Evolutionary conservation across 805 yeast genomes (phyloP).

Genomic region (Ascoidea asiatica): DNA sequence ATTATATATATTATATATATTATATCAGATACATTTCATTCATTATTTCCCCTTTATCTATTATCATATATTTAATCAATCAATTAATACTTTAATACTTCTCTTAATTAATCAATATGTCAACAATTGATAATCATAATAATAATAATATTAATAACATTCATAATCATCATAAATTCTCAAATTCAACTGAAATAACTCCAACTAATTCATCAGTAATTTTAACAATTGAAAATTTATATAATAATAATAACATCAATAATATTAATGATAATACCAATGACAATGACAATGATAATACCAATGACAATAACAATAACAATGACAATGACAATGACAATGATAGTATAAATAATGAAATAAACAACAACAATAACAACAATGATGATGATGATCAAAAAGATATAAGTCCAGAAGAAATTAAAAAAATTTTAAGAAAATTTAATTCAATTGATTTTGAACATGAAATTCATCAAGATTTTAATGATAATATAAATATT

Average conservation of each 20-base stretch:
- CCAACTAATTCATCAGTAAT: neutral
- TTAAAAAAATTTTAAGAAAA: neutral
- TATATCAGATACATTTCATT: no score
- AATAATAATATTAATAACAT: no score
- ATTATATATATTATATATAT: no score
- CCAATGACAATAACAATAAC: neutral
- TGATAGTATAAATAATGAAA: neutral
- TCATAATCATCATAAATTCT: neutral
- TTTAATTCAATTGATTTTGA: slow-evolving; percentile 1
- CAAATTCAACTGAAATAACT: neutral
- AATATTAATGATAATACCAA: neutral
- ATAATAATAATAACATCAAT: neutral
- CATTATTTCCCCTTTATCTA: no score
- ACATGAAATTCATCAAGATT: no score
- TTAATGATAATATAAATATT: no score
- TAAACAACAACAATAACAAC: neutral
- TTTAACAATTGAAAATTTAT: neutral
- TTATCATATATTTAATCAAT: no score
- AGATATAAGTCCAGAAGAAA: slow-evolving; percentile 1
- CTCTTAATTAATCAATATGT: no score
- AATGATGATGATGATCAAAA: neutral
- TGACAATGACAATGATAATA: neutral
- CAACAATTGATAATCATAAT: no score
- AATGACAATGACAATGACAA: neutral
- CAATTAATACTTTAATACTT: no score